Evolutionary conservation across 2,329 filamentous ascomycete species (phyloP).

Genomic region (Xylariaceae sp.): DNA sequence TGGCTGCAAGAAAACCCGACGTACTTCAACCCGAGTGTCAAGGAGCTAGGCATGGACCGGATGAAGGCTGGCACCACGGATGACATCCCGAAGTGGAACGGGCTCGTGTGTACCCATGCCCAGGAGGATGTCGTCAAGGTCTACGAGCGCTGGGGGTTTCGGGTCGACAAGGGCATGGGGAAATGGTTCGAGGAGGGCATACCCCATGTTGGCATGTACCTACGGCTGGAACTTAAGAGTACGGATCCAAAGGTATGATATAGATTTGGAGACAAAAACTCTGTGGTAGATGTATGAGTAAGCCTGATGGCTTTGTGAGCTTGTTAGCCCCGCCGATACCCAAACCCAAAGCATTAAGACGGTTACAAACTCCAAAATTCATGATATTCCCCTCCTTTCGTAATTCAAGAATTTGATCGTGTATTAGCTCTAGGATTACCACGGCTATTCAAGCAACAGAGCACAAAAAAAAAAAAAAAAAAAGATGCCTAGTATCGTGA

Average conservation of each 20-base stretch:
- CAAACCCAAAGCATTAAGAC: too few relatives aligned
- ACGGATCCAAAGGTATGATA: slow-evolving; percentile 25
- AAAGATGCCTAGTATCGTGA: too few relatives aligned
- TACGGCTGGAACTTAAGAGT: slow-evolving; percentile 48
- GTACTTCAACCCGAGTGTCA: slow-evolving; percentile 58
- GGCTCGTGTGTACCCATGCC: slow-evolving; percentile 79
- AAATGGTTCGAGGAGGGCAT: slow-evolving; percentile 86
- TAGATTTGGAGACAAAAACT: neutral
- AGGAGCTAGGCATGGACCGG: slow-evolving; percentile 50
- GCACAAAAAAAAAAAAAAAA: too few relatives aligned
- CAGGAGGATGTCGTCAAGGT: slow-evolving; percentile 68
- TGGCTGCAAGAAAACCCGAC: slow-evolving; percentile 70
- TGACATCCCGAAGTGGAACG: slow-evolving; percentile 68
- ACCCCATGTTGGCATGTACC: slow-evolving; percentile 83
- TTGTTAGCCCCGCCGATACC: neutral
- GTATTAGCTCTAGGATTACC: too few relatives aligned
- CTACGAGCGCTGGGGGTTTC: slow-evolving; percentile 78
- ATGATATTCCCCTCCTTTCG: too few relatives aligned
- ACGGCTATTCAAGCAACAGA: too few relatives aligned
- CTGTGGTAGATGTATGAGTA: neutral
- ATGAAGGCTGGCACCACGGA: slow-evolving; percentile 47
- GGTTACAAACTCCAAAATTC: too few relatives aligned
- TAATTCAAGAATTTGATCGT: too few relatives aligned
- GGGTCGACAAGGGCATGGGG: slow-evolving; percentile 73
- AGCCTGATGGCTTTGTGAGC: neutral